Evolutionary conservation across 2,329 filamentous ascomycete genomes (phyloP), one percentile per base, ranked within the genome.

Genomic region (Plectosphaerella plurivora): DNA sequence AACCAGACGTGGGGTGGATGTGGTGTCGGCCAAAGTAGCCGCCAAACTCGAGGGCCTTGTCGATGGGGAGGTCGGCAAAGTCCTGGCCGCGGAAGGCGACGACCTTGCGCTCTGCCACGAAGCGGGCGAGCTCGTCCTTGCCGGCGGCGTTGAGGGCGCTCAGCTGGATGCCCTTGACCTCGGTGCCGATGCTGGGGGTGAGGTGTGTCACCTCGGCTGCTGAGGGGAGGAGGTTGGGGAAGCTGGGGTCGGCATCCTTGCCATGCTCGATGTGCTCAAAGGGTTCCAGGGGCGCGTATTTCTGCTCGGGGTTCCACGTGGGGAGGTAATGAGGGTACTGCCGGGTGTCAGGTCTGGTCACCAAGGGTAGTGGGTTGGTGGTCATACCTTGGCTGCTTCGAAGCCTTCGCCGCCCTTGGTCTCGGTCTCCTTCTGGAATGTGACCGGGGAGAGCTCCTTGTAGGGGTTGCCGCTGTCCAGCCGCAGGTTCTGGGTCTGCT

Each of bases 1-100:
- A 82, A 7, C 86, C 85, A 4, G 80, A 85, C n/a, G 84, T 84
- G n/a, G 84, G 85, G 60, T 89, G 86, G 50, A 89, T 85, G 68
- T 89, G 86, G 55, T 83, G 82, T 16, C 84, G 79, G 33, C 86
- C 86, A 60, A 87, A 89, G 69, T 89, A 88, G 52, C 78, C 73
- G 35, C 79, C 84, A 56, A 82, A 81, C n/a, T 85, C 76, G 28
- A 87, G 72, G 3, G 82, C 84, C 47, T 85, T 73, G 46, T 79
- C 69, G 57, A 88, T 87, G 7, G 82, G 77, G 18, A 87, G 70
- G 55, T 83, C 72, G 33, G 77, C 77, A 56, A 82, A 79, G 61
- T 88, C 82, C 61, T 88, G 86, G 56, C 84, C 76, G n/a, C 83
- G 80, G 74, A 88, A 88, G 20, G 80, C 78, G 20, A 86, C 83